phyloP scores from a whole-genome alignment of 73 alveolate species.

The Tetrahymena elliotti region DNA sequence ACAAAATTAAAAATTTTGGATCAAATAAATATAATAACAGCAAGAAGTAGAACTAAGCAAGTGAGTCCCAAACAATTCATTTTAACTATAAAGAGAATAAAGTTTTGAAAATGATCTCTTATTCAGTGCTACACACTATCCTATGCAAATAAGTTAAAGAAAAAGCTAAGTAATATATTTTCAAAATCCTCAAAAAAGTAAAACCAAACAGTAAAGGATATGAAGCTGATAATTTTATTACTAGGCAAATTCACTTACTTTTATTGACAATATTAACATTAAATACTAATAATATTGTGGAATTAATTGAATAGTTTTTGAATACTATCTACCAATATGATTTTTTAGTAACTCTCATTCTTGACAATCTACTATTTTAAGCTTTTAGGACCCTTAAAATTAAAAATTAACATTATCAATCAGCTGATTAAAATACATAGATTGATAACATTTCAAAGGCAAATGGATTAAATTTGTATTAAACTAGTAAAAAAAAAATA shows the following conservation, averaged over 20 bases:
- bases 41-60: too few relatives aligned
- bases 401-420: too few relatives aligned
- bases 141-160: neutral
- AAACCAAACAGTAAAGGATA: neutral
- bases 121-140: neutral
- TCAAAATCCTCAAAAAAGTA: neutral
- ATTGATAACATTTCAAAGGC: neutral
- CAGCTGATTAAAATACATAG: neutral
- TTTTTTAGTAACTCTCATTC: neutral
- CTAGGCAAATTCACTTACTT: neutral
- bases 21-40: too few relatives aligned
- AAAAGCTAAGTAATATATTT: neutral
- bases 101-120: neutral
- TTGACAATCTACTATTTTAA: neutral
- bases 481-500: neutral
- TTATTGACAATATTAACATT: neutral
- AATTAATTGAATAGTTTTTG: too few relatives aligned
- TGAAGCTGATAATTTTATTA: neutral
- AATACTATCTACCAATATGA: neutral
- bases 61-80: neutral
- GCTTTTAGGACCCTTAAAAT: neutral
- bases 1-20: neutral
- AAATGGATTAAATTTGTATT: neutral
- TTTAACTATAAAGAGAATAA: neutral
- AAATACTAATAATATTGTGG: neutral